phyloP scores from a whole-genome alignment of 345 rosid genomes.

The Aurinia saxatilis region DNA sequence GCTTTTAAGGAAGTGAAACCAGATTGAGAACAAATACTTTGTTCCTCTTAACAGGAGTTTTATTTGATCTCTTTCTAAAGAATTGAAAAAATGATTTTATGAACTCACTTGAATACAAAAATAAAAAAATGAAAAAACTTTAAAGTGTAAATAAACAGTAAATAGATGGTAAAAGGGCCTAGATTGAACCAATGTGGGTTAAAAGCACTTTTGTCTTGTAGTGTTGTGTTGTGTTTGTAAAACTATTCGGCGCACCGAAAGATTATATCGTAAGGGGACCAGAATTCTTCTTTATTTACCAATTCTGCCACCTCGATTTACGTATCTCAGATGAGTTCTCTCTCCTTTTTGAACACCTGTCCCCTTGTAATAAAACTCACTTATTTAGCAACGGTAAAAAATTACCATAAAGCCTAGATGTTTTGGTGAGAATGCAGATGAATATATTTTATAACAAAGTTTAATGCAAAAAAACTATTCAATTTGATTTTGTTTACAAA shows the following conservation, averaged over 20 bases:
- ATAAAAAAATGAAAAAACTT: no score
- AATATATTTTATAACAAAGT: no score
- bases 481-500: no score
- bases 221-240: not conserved
- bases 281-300: not conserved
- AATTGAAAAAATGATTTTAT: no score
- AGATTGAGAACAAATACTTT: no score
- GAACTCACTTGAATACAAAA: no score
- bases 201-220: constrained; percentile 17
- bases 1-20: no score
- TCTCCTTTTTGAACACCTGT: constrained; percentile 1
- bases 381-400: constrained; percentile 23
- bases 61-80: no score
- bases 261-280: constrained; percentile 8
- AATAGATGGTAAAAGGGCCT: not conserved
- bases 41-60: no score
- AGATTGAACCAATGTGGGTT: not conserved
- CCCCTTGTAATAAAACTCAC: not conserved
- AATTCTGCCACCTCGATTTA: constrained; percentile 19
- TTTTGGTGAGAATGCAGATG: not conserved
- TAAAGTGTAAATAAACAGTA: no score
- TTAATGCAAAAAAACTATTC: no score
- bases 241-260: constrained; percentile 24
- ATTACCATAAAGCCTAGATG: not conserved
- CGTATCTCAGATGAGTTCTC: constrained; percentile 17